Base-by-base conservation (phyloP, 495 filamentous ascomycete genomes). In the Acidiella bohemica region DNA sequence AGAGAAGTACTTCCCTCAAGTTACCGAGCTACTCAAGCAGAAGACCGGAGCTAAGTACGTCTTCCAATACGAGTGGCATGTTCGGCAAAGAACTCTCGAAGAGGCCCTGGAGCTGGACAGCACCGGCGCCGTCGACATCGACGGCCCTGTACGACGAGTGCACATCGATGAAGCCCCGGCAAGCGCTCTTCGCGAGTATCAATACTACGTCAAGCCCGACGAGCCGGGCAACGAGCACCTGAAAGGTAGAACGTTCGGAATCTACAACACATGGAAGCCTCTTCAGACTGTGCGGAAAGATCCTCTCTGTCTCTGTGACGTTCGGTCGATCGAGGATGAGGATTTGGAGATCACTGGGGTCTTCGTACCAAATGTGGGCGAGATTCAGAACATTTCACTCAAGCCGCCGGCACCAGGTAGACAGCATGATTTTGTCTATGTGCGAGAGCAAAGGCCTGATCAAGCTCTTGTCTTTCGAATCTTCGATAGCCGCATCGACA, bases 181-280 rank as follows among this genome's bases (percentile, higher is more conserved):
- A 10, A 28, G 22, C 20, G 37, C 37, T 2, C 10, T 16, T 9
- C 5, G 9, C 6, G 37, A 40, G 28, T 40, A 7, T 19, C 10
- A 16, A 4, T 17, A 29, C 24, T 30, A 29, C 23, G 5, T 40
- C 3, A n/a, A 22, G 14, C 37, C 37, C 11, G 11, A 18, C 9
- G 25, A 31, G 10, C 8, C 23, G 13, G 24, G 24, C 16, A 40
- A 40, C 19, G 24, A 40, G 25, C 37, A 40, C 18, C 26, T 40
- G 12, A 3, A 20, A 22, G 24, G 28, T 26, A 3, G 37, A 18
- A 23, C 37, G 4, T 40, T 40, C 28, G 37, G 37, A 2, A 30
- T 40, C 14, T 29, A 40, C 23, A 40, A 29, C 19, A 26, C 31
- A 10, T 40, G 37, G 37, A 40, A 40, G 20, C 37, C 37, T 21